Conservation (phyloP, 2,329 filamentous ascomycete species). For the Fusarium zealandicum region DNA sequence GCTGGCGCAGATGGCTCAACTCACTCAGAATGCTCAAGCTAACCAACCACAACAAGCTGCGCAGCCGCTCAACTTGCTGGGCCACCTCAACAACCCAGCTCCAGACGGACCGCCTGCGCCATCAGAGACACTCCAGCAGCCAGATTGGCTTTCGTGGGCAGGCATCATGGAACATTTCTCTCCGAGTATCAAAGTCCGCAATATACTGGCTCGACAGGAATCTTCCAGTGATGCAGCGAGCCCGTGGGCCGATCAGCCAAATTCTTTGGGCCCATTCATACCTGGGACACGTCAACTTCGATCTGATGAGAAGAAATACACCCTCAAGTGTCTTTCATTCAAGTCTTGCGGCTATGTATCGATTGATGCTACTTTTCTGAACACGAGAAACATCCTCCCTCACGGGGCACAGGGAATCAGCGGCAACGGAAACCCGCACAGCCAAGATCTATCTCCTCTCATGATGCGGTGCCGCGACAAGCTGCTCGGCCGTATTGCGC, state of each 20-base stretch:
- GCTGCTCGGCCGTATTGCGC: slow-evolving; percentile 47
- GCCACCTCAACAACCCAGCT: slow-evolving; percentile 8
- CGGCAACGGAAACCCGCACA: slow-evolving; percentile 34
- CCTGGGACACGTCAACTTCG: slow-evolving; percentile 33
- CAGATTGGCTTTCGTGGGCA: slow-evolving; percentile 49
- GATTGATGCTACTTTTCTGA: slow-evolving; percentile 48
- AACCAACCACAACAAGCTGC: slow-evolving; percentile 2
- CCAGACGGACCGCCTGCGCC: slow-evolving; percentile 6
- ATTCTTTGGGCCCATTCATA: slow-evolving; percentile 30
- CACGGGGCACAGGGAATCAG: slow-evolving; percentile 31
- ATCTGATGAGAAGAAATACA: slow-evolving; percentile 41
- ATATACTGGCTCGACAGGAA: slow-evolving; percentile 26
- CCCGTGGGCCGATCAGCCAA: slow-evolving; percentile 7
- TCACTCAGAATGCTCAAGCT: neutral
- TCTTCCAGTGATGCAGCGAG: neutral
- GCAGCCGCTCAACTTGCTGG: neutral
- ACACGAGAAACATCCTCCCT: slow-evolving; percentile 48
- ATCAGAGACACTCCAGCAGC: slow-evolving; percentile 35
- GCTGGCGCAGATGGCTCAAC: slow-evolving; percentile 5
- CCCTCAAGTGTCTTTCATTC: slow-evolving; percentile 55
- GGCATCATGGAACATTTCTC: slow-evolving; percentile 54
- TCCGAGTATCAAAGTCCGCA: slow-evolving; percentile 45
- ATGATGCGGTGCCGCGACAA: slow-evolving; percentile 50
- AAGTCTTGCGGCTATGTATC: slow-evolving; percentile 68
- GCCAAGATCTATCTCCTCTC: slow-evolving; percentile 33